These are phyloP conservation scores for Hericium alpestre DNA, from an alignment of 768 basidiomycete species.

Conservation along the genomic window DNA sequence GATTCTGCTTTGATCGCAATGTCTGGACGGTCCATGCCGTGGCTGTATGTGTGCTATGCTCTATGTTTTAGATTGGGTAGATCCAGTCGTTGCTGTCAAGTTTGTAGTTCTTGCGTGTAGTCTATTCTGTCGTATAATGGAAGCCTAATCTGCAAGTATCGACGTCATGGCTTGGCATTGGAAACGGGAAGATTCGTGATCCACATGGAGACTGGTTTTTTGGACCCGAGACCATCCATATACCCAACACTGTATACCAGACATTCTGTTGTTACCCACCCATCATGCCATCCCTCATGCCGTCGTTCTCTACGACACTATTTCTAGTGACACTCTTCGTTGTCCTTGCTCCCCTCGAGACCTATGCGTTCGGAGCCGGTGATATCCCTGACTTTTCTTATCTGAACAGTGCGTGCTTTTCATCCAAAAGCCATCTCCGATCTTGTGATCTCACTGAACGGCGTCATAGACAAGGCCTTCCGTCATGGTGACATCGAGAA, in stretches of 20 bases:
- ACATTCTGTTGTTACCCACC: neutral
- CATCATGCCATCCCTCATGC: slow-evolving; percentile 7
- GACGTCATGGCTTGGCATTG: slow-evolving; percentile 2
- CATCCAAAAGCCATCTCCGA: neutral
- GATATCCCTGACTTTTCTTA: slow-evolving; percentile 67
- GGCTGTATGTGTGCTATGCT: neutral
- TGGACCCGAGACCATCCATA: neutral
- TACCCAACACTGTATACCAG: no score
- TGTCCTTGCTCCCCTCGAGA: slow-evolving; percentile 33
- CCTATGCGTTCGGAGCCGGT: slow-evolving; percentile 50
- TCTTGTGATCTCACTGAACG: neutral
- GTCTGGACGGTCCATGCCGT: neutral
- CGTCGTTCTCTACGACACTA: slow-evolving; percentile 13
- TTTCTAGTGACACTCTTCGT: slow-evolving; percentile 18
- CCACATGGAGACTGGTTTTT: neutral
- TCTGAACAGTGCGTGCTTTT: slow-evolving; percentile 36
- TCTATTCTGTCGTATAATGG: neutral
- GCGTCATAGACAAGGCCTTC: slow-evolving; percentile 50
- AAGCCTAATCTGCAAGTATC: neutral
- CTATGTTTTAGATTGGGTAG: neutral
- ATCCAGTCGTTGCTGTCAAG: neutral
- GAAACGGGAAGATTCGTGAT: neutral
- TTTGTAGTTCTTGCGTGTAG: neutral
- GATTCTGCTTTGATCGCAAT: slow-evolving; percentile 11
- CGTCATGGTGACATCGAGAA: slow-evolving; percentile 72